Evolutionary conservation across 2,329 filamentous ascomycete species (phyloP).

Genomic region (Clarireedia homoeocarpa): DNA sequence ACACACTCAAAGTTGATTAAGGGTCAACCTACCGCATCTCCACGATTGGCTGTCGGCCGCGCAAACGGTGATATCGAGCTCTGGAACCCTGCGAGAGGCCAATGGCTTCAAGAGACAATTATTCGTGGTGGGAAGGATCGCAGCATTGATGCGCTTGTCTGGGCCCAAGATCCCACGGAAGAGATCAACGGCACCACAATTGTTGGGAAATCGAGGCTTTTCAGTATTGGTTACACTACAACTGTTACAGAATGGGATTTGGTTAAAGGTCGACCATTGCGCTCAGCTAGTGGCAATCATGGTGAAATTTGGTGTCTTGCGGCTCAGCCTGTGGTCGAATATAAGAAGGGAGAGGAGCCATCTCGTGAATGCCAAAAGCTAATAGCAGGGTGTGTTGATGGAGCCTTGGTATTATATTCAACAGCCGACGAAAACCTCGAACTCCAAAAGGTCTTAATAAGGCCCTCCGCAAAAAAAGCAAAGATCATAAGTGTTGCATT

Average conservation of each 20-base stretch:
- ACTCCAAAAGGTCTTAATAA: slow-evolving; percentile 68
- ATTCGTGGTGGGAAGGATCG: slow-evolving; percentile 77
- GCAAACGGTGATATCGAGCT: slow-evolving; percentile 96
- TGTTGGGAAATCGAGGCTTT: slow-evolving; percentile 72
- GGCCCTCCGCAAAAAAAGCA: slow-evolving; percentile 74
- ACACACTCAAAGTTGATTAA: slow-evolving; percentile 59
- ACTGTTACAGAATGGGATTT: slow-evolving; percentile 95
- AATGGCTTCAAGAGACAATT: slow-evolving; percentile 85
- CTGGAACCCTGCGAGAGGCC: slow-evolving; percentile 72
- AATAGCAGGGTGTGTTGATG: slow-evolving; percentile 84
- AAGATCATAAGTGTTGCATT: slow-evolving; percentile 89
- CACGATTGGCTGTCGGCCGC: slow-evolving; percentile 80
- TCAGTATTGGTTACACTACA: slow-evolving; percentile 92
- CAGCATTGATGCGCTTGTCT: slow-evolving; percentile 83
- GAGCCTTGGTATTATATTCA: slow-evolving; percentile 78
- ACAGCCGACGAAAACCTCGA: slow-evolving; percentile 77
- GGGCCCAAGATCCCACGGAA: slow-evolving; percentile 80
- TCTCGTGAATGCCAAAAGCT: slow-evolving; percentile 48
- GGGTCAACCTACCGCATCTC: slow-evolving; percentile 46
- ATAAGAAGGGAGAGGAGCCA: slow-evolving; percentile 27
- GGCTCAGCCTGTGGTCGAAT: slow-evolving; percentile 55
- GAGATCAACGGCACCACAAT: slow-evolving; percentile 51
- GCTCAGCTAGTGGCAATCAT: slow-evolving; percentile 84
- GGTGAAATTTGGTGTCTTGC: slow-evolving; percentile 96
- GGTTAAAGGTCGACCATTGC: slow-evolving; percentile 64